Evolutionary conservation across 163 green algal species (phyloP), one percentile per base, ranked within the genome.

Genomic region (Scenedesmus sp.): DNA sequence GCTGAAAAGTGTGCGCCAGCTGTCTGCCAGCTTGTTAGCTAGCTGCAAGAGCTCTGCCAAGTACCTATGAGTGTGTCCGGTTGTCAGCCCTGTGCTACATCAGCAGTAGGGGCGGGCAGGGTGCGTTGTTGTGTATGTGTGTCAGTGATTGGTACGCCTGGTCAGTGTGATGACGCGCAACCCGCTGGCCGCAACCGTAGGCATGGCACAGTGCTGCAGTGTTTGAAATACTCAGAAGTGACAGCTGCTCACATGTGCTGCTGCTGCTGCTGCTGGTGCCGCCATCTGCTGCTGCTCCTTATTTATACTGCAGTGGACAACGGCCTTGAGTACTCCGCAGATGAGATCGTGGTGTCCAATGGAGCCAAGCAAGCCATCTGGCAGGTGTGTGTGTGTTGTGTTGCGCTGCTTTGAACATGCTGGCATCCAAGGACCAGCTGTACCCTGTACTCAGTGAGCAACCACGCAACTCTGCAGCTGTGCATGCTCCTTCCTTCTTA

Each of bases 301-400:
- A 20, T 46, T 23, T 46, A 46, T 2, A 52, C 23, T 88, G 18
- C 91, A 97, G 95, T 93, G 0, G 98, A 99, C 84, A 99, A 99
- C 91, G 97, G 97, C 2, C 90, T 99, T 57, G 59, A 90, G 9
- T 99, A 99, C 88, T 52, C 2, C 0, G 88, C 96, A 2, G 88
- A 97, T 12, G 97, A 99, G 91, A 96, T 99, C 6, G 96, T 99
- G 15, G 94, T 99, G 56, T 97, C 90, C 91, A 99, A 99, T 94
- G 98, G 98, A 59, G 98, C 98, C 88, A 99, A 99, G 95, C 98
- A 99, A 93, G 95, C 96, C 84, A 97, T 99, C 90, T 99, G 96
- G 97, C 98, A 99, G 93, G 70, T 79, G 23, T 8, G 70, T 6
- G 3, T 94, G 4, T 52, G 67, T 23, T 79, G 70, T 8, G 20